Percentiles rank a stretch among this genome's conserved stretches.
Conservation (phyloP, 2,329 filamentous ascomycete species). For the Fusarium nelsonii region DNA sequence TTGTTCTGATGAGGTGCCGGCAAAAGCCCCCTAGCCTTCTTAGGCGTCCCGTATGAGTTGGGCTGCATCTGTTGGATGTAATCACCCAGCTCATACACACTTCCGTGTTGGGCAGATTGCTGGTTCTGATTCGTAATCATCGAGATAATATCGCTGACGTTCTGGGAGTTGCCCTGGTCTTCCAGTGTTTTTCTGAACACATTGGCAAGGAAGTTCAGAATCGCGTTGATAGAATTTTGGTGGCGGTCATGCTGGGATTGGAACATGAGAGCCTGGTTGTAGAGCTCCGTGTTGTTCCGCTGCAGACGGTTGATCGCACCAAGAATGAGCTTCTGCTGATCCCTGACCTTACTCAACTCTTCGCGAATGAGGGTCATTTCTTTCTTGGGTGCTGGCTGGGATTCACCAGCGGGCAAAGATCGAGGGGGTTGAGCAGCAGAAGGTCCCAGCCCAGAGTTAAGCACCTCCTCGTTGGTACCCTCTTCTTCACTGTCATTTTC, state of each 20-base stretch:
- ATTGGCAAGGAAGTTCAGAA: conserved; percentile 94
- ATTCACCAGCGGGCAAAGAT: conserved; percentile 59
- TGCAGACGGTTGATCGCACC: conserved; percentile 83
- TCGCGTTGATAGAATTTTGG: conserved; percentile 99
- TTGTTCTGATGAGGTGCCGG: conserved; percentile 61
- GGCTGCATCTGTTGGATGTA: conserved; percentile 63
- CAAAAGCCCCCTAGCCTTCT: conserved; percentile 66
- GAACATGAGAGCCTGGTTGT: conserved; percentile 88
- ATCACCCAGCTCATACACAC: conserved; percentile 72
- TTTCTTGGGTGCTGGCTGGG: conserved; percentile 70
- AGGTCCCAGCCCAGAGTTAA: conserved; percentile 39
- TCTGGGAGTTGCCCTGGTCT: conserved; percentile 80
- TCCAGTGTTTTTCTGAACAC: conserved; percentile 96
- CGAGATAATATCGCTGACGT: conserved; percentile 86
- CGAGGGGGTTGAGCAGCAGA: conserved; percentile 41
- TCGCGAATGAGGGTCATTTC: conserved; percentile 82
- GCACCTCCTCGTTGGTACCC: conserved; percentile 57
- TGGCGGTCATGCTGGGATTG: conserved; percentile 95
- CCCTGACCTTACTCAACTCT: conserved; percentile 84
- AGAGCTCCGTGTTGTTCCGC: conserved; percentile 87
- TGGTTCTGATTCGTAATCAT: conserved; percentile 72
- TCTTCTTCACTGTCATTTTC: conserved; percentile 78
- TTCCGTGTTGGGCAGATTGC: conserved; percentile 63
- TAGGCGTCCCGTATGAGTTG: conserved; percentile 55
- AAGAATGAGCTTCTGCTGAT: conserved; percentile 88